Conservation (phyloP, 116 monocot genomes). For the Dioscorea cayenensis region DNA sequence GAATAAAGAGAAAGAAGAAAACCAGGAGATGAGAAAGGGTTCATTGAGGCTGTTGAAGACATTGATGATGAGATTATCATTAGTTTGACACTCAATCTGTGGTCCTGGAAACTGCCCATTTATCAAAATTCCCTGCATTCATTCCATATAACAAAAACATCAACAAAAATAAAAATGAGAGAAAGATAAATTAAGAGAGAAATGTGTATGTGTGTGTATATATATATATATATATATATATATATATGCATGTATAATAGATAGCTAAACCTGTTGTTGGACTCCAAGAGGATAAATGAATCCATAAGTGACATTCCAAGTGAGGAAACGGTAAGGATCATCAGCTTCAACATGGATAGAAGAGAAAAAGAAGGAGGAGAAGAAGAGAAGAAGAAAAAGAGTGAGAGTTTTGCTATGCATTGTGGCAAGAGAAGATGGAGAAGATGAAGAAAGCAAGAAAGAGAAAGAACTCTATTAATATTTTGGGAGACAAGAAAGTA, state of each 20-base stretch:
- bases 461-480: no score
- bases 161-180: background rate
- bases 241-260: no score
- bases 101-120: conserved; percentile 90
- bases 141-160: background rate
- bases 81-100: conserved; percentile 61
- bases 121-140: conserved; percentile 73
- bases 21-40: conserved; percentile 86
- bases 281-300: conserved; percentile 23
- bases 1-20: background rate
- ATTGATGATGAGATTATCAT: conserved; percentile 79
- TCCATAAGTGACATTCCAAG: conserved; percentile 25
- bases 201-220: background rate
- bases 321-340: conserved; percentile 21
- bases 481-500: no score
- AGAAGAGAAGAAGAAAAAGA: no score
- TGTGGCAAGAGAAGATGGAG: no score
- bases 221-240: no score
- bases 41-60: conserved; percentile 57
- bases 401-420: no score
- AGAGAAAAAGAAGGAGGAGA: no score
- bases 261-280: conserved; percentile 3
- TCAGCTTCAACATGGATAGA: background rate
- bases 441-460: no score
- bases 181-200: background rate